Base-by-base conservation (phyloP, 305 asterid species). In the Solanum chacoense region DNA sequence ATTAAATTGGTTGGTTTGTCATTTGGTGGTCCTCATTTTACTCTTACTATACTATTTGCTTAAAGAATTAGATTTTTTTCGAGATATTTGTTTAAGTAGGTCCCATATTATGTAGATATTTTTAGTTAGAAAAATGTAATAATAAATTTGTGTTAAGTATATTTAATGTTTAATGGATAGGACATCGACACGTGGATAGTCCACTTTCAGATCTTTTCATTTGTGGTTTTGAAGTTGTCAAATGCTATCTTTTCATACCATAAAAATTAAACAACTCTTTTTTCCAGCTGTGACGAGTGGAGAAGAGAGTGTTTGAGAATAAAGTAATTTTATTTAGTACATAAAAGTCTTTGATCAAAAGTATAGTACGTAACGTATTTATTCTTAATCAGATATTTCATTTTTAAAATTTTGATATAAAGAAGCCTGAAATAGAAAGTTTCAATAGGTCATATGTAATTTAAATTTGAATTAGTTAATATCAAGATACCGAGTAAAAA, bases 141-240 rank as follows among this genome's bases (percentile, higher is more conserved):
- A 63, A 63, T 22, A 9, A 63, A 63, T 63, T 22, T 8, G 72
- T 63, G 74, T 67, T 35, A 22, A 76, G 79, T 14, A 24, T 8
- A 26, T 8, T 35, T 18, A 29, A 34, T 22, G 71, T 20, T 45
- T 89, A 7, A 89, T 92, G 98, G 95, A 92, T 89, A 90, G 59
- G 40, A 91, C 5, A 2, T n/a, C 1, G 93, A 91, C 97, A 94
- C 95, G 96, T 93, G 96, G 95, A 77, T 37, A 24, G 16, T 2
- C 59, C 90, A 14, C 40, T 67, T 16, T 11, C 81, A 83, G 81
- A 90, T 87, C 89, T 91, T 90, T 90, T 36, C 11, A 14, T 92
- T 90, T 93, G 97, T 94, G 96, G 97, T 88, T 87, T 89, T 87
- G 87, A 89, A 89, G 81, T 88, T 90, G 91, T 89, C 94, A 86